These are phyloP conservation scores for Aotearoamyces nothofagi DNA, from an alignment of 2,329 filamentous ascomycete genomes.

Conservation along the genomic window DNA sequence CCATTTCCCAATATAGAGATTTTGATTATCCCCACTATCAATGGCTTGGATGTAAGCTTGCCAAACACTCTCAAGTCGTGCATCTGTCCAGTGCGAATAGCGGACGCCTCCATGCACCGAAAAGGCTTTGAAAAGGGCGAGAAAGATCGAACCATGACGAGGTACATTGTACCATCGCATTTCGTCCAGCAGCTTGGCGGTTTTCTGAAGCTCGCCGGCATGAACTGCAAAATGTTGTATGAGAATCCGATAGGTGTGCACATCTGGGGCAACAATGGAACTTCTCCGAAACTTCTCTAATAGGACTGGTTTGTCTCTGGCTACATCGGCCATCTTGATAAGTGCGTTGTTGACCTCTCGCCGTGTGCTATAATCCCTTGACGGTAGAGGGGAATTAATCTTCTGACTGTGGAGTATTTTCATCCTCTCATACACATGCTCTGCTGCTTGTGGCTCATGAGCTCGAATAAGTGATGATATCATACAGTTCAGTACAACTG, in stretches of 20 bases:
- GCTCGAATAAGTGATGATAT: slow-evolving; percentile 64
- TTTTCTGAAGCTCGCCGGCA: slow-evolving; percentile 55
- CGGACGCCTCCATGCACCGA: slow-evolving; percentile 50
- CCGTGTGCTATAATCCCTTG: slow-evolving; percentile 19
- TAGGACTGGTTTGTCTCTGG: slow-evolving; percentile 39
- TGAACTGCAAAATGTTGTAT: slow-evolving; percentile 57
- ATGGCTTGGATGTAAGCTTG: slow-evolving; percentile 42
- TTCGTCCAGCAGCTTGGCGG: slow-evolving; percentile 60
- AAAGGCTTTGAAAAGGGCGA: slow-evolving; percentile 75
- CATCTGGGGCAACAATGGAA: slow-evolving; percentile 55
- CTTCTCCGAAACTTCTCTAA: slow-evolving; percentile 38
- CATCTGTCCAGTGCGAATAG: slow-evolving; percentile 55
- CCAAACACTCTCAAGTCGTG: slow-evolving; percentile 55
- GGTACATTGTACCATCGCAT: slow-evolving; percentile 58
- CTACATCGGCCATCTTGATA: slow-evolving; percentile 40
- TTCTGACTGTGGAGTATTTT: slow-evolving; percentile 28
- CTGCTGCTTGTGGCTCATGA: slow-evolving; percentile 62
- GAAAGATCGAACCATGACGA: slow-evolving; percentile 62
- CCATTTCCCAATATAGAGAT: slow-evolving; percentile 41
- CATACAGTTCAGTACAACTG: slow-evolving; percentile 72
- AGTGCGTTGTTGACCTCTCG: slow-evolving; percentile 33
- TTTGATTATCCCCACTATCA: slow-evolving; percentile 24
- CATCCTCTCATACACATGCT: slow-evolving; percentile 76
- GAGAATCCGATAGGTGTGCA: slow-evolving; percentile 66
- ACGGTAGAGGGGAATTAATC: slow-evolving; percentile 14